Evolutionary conservation across 148 eudicot genomes (phyloP).

Genomic region (Persicaria tinctoria): DNA sequence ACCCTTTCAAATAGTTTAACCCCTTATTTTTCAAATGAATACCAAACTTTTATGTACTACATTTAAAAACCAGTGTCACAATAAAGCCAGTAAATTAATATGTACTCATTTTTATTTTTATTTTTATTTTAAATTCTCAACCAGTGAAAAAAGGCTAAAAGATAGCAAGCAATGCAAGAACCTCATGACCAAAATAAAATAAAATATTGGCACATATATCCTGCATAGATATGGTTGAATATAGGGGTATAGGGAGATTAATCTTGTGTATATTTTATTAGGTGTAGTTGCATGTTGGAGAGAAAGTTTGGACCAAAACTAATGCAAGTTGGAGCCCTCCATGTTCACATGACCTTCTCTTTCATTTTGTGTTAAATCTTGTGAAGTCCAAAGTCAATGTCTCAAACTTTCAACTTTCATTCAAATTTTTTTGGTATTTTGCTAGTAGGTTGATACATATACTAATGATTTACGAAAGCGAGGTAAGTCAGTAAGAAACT

Average conservation of each 20-base stretch:
- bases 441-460: not conserved
- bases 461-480: not conserved
- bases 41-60: not conserved
- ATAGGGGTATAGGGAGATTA: not conserved
- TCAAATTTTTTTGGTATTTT: not conserved
- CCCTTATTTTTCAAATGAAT: not conserved
- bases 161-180: constrained; percentile 8
- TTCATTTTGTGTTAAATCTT: not conserved
- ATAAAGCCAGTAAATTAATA: not conserved
- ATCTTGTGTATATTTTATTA: not conserved
- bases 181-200: not conserved
- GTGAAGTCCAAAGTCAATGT: not conserved
- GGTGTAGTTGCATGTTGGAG: not conserved
- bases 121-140: not conserved
- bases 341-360: not conserved
- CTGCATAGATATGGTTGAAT: constrained; percentile 5
- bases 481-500: too few relatives aligned
- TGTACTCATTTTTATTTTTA: too few relatives aligned
- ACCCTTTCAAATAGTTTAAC: not conserved
- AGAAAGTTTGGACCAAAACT: constrained; percentile 1
- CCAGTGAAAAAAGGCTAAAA: not conserved
- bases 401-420: not conserved
- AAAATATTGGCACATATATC: not conserved
- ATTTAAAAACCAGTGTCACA: constrained; percentile 2
- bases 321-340: not conserved